Conservation (phyloP, 1,284 basidiomycete species). For the Cutaneotrichosporon spelunceum region DNA sequence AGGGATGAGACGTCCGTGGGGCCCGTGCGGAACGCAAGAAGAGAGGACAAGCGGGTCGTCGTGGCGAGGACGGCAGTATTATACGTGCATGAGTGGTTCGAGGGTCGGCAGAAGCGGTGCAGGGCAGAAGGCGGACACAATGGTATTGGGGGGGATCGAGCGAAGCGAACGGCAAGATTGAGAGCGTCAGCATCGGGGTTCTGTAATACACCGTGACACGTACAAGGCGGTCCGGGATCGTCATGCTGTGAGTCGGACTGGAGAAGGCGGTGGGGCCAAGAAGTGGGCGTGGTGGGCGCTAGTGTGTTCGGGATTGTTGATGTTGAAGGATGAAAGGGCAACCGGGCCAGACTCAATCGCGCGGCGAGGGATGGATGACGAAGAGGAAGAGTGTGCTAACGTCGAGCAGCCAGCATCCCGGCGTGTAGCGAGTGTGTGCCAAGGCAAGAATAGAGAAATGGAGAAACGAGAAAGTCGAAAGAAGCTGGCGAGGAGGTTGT, state of each 20-base stretch:
- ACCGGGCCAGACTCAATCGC: not conserved
- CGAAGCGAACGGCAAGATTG: not conserved
- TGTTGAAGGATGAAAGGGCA: not conserved
- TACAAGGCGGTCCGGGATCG: not conserved
- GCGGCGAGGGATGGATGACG: not conserved
- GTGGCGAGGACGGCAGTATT: too few species aligned
- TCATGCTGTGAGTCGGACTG: not conserved
- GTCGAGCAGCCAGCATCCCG: not conserved
- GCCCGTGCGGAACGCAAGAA: not conserved
- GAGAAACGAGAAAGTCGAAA: not conserved
- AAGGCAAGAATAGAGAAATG: not conserved
- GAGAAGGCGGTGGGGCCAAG: not conserved
- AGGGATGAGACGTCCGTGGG: not conserved
- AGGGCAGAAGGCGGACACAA: not conserved
- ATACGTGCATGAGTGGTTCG: not conserved
- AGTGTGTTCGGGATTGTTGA: not conserved
- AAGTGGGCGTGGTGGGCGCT: not conserved
- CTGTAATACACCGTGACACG: not conserved
- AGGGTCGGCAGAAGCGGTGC: not conserved
- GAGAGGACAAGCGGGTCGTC: not conserved
- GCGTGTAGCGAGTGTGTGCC: not conserved
- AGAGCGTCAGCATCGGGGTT: not conserved
- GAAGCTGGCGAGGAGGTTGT: too few species aligned
- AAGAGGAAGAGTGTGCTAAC: not conserved
- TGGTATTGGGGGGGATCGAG: not conserved